These are phyloP conservation scores for Diaporthe vexans DNA, from an alignment of 2,329 filamentous ascomycete genomes.

Conservation along the genomic window DNA sequence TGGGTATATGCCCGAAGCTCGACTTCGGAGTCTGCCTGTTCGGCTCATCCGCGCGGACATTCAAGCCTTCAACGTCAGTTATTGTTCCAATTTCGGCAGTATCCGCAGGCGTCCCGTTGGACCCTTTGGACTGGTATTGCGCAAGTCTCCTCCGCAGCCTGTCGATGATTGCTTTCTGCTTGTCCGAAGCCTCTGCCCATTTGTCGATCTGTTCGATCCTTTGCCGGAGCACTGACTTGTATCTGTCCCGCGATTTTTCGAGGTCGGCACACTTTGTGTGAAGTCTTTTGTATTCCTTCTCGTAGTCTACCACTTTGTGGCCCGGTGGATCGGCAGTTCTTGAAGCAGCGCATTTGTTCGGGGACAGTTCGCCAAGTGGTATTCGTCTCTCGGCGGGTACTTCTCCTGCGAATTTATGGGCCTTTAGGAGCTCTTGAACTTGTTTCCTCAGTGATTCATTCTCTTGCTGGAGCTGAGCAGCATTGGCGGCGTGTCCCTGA, in stretches of 20 bases:
- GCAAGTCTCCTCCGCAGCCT: conserved; percentile 55
- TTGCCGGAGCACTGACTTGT: conserved; percentile 56
- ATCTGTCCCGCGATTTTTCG: conserved; percentile 56
- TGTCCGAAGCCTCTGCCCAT: conserved; percentile 62
- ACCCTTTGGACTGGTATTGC: background rate
- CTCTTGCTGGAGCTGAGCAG: conserved; percentile 57
- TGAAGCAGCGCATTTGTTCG: conserved; percentile 33
- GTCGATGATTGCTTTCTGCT: conserved; percentile 59
- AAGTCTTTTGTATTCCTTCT: conserved; percentile 49
- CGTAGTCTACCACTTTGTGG: conserved; percentile 3
- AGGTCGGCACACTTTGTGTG: conserved; percentile 58
- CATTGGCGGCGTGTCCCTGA: conserved; percentile 49
- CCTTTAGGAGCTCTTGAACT: conserved; percentile 49
- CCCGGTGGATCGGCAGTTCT: background rate
- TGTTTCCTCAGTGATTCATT: conserved; percentile 58
- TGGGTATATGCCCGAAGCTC: background rate
- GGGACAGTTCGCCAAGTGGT: conserved; percentile 40
- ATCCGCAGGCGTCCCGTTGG: background rate
- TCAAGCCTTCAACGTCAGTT: background rate
- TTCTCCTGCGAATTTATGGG: conserved; percentile 35
- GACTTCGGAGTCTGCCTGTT: background rate
- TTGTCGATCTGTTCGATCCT: conserved; percentile 57
- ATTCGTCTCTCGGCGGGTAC: conserved; percentile 24
- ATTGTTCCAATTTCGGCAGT: too few relatives aligned
- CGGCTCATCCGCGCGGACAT: background rate